phyloP scores from a whole-genome alignment of 257 asterid species.

The Orobanche coerulescens region DNA sequence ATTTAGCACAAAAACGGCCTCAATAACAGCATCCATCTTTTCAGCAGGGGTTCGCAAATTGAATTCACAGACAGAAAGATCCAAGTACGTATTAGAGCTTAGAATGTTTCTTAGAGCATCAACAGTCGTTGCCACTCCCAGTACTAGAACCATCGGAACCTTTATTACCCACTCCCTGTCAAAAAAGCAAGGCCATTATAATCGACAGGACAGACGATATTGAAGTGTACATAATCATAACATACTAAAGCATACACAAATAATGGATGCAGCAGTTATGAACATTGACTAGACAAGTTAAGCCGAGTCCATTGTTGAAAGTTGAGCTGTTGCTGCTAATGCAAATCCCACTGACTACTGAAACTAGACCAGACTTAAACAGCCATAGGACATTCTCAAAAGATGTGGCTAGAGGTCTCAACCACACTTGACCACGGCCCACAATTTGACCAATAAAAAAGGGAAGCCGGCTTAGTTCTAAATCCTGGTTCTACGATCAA shows the following conservation, averaged over 20 bases:
- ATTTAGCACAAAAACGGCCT: conserved; percentile 56
- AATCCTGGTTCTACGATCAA: no score
- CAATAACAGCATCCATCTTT: conserved; percentile 76
- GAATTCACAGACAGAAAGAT: conserved; percentile 53
- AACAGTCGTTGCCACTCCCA: conserved; percentile 80
- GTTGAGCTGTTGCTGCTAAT: no score
- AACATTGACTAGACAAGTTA: no score
- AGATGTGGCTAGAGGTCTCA: no score
- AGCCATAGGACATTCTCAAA: no score
- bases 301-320: no score
- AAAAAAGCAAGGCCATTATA: conserved; percentile 26
- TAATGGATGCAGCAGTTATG: background rate
- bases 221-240: conserved; percentile 6
- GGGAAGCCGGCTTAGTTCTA: no score
- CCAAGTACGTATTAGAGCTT: conserved; percentile 48
- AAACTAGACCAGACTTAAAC: no score
- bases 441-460: no score
- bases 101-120: conserved; percentile 56
- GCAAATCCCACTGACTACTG: no score
- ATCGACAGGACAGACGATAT: conserved; percentile 18
- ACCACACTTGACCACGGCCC: no score
- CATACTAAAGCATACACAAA: background rate
- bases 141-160: conserved; percentile 63
- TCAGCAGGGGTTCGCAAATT: conserved; percentile 65
- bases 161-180: conserved; percentile 87